These are phyloP conservation scores for Pseudogymnoascus sp. DNA, from an alignment of 2,329 filamentous ascomycete species.

Conservation along the genomic window DNA sequence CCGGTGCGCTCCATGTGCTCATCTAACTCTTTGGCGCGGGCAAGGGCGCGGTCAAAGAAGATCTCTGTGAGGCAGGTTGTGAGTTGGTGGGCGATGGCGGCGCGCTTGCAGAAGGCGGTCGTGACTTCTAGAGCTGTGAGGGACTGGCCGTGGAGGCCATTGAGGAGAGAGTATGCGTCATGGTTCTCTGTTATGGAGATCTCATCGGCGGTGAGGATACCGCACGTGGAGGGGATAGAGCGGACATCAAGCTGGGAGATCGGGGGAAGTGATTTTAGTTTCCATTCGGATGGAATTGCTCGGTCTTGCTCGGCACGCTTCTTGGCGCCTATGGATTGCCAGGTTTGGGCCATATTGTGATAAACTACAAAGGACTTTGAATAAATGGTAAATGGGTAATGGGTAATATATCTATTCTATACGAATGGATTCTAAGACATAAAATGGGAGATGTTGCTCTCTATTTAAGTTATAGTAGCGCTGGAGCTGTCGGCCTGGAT, in stretches of 20 bases:
- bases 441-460: background rate
- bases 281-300: slow-evolving; percentile 25
- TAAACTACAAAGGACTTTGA: background rate
- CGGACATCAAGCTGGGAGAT: slow-evolving; percentile 20
- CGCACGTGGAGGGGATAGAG: slow-evolving; percentile 19
- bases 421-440: background rate
- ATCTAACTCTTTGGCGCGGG: slow-evolving; percentile 38
- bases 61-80: slow-evolving; percentile 40
- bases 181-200: slow-evolving; percentile 25
- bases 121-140: slow-evolving; percentile 32
- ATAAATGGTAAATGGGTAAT: background rate
- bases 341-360: slow-evolving; percentile 11
- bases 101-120: slow-evolving; percentile 42
- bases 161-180: slow-evolving; percentile 25
- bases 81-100: slow-evolving; percentile 41
- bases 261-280: slow-evolving; percentile 20
- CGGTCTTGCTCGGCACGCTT: slow-evolving; percentile 23
- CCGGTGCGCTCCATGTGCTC: slow-evolving; percentile 32
- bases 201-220: slow-evolving; percentile 23
- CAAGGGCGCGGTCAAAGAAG: slow-evolving; percentile 41
- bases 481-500: background rate
- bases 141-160: slow-evolving; percentile 17
- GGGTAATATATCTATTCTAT: background rate
- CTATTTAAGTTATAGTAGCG: background rate
- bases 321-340: slow-evolving; percentile 17